phyloP scores from a whole-genome alignment of 164 flowering plant species.

The Dillenia suffruticosa region DNA sequence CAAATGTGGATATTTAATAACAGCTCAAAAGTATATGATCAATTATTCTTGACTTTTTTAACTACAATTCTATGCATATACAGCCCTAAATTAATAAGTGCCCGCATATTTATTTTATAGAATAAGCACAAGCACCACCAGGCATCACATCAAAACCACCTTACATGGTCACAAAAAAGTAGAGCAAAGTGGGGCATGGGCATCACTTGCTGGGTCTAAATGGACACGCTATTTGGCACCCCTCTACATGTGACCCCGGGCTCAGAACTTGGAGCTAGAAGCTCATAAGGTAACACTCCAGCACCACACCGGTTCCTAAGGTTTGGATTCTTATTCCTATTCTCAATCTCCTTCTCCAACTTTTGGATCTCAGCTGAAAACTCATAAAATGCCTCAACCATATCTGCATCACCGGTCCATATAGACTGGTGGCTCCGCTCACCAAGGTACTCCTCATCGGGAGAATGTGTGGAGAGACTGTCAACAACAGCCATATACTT shows the following conservation, averaged over 20 bases:
- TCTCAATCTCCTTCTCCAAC: constrained; percentile 76
- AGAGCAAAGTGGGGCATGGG: too few species aligned
- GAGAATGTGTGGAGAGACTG: constrained; percentile 81
- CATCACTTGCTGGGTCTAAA: constrained; percentile 18
- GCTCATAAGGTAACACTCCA: constrained; percentile 87
- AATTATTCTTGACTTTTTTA: too few species aligned
- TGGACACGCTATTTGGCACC: constrained; percentile 81
- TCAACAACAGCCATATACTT: constrained; percentile 94
- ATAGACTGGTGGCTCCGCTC: constrained; percentile 65
- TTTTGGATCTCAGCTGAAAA: constrained; percentile 66
- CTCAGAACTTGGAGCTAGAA: constrained; percentile 79
- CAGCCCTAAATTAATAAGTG: too few species aligned
- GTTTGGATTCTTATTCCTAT: constrained; percentile 51
- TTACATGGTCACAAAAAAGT: too few species aligned
- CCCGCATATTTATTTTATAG: too few species aligned
- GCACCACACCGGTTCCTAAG: constrained; percentile 83
- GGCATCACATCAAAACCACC: too few species aligned
- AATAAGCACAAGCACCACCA: too few species aligned
- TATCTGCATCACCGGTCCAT: constrained; percentile 73
- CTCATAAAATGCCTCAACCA: constrained; percentile 61
- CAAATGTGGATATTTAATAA: too few species aligned
- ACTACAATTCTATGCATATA: too few species aligned
- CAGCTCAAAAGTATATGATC: too few species aligned
- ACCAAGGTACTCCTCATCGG: constrained; percentile 92
- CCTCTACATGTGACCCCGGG: constrained; percentile 93